These are phyloP conservation scores for Boletellus sp. DNA, from an alignment of 1,284 basidiomycete genomes.

Conservation along the genomic window DNA sequence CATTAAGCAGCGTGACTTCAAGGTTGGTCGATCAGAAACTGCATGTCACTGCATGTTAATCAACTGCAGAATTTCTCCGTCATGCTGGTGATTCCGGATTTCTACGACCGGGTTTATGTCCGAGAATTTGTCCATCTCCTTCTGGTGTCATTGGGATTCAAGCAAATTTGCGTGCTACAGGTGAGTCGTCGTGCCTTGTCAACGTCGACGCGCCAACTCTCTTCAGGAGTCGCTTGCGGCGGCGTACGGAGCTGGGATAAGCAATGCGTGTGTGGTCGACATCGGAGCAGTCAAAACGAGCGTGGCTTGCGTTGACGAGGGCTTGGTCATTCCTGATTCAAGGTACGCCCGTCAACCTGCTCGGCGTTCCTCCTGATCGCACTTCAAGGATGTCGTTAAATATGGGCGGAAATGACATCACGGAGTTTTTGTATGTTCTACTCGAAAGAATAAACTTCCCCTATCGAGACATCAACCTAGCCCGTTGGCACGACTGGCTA, in stretches of 20 bases:
- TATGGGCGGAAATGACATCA: constrained; percentile 93
- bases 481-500: constrained; percentile 78
- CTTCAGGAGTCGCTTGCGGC: constrained; percentile 88
- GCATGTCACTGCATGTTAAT: constrained; percentile 1
- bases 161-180: constrained; percentile 87
- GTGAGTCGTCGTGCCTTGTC: constrained; percentile 37
- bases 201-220: neutral
- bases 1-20: constrained; percentile 56
- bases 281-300: constrained; percentile 85
- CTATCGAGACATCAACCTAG: constrained; percentile 79
- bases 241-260: constrained; percentile 93
- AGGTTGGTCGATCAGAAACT: constrained; percentile 40
- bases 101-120: constrained; percentile 84
- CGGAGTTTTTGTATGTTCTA: constrained; percentile 81
- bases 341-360: constrained; percentile 48
- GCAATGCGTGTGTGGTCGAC: constrained; percentile 93
- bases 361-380: constrained; percentile 6
- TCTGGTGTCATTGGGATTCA: constrained; percentile 84
- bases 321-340: constrained; percentile 84
- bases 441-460: constrained; percentile 85
- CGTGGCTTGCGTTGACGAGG: constrained; percentile 95
- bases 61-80: constrained; percentile 69
- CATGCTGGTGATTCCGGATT: constrained; percentile 90
- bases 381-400: constrained; percentile 72
- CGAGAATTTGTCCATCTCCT: constrained; percentile 77